These are phyloP conservation scores for Termitomyces sp. DNA, from an alignment of 768 basidiomycete species.

Conservation along the genomic window DNA sequence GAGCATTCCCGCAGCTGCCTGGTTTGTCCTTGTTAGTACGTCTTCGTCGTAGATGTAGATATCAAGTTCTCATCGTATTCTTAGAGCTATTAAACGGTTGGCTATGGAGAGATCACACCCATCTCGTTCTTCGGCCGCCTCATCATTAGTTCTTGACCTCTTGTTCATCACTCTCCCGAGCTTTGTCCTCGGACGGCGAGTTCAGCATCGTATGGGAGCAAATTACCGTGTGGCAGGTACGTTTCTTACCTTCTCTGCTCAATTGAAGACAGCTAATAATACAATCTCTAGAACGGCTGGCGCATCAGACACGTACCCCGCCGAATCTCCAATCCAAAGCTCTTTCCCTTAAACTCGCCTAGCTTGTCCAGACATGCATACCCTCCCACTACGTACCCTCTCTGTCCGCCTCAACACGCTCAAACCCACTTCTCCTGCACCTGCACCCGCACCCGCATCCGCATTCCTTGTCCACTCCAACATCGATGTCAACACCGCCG, in stretches of 20 bases:
- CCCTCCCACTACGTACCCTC: background rate
- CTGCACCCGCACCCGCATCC: background rate
- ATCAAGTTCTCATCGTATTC: background rate
- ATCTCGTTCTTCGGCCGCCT: slow-evolving; percentile 83
- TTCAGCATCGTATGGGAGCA: slow-evolving; percentile 88
- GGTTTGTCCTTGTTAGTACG: slow-evolving; percentile 82
- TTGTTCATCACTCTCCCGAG: slow-evolving; percentile 86
- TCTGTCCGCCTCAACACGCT: background rate
- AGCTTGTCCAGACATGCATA: background rate
- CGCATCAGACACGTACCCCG: background rate
- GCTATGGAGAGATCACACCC: slow-evolving; percentile 90
- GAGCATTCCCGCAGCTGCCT: slow-evolving; percentile 42
- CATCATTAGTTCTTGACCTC: slow-evolving; percentile 81
- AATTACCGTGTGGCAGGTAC: slow-evolving; percentile 53
- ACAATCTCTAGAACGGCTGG: slow-evolving; percentile 1
- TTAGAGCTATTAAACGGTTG: slow-evolving; percentile 27
- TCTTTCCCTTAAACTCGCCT: slow-evolving; percentile 5
- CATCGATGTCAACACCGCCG: background rate
- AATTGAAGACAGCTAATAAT: background rate
- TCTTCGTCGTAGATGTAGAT: slow-evolving; percentile 15
- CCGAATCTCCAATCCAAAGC: slow-evolving; percentile 7
- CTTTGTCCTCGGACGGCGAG: slow-evolving; percentile 87
- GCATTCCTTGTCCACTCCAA: no score
- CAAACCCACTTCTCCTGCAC: background rate
- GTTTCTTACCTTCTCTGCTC: slow-evolving; percentile 2